Evolutionary conservation across 1,284 basidiomycete species (phyloP).

Genomic region (Polyporus tsugae): DNA sequence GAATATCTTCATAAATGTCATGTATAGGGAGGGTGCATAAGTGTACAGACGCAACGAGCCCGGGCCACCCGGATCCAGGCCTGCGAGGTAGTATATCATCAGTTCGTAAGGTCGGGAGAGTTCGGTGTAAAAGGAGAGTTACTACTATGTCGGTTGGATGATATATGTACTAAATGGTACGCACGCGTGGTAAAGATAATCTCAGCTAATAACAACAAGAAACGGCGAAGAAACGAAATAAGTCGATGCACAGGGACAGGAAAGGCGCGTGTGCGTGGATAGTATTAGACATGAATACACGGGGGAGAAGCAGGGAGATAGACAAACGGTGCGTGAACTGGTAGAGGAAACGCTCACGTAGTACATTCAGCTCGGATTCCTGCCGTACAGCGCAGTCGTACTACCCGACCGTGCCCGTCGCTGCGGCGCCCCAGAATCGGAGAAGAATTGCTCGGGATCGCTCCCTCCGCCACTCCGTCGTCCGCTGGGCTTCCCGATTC

Average conservation of each 20-base stretch:
- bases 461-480: constrained; percentile 56
- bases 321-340: constrained; percentile 3
- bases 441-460: constrained; percentile 32
- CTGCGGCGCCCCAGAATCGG: constrained; percentile 30
- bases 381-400: constrained; percentile 27
- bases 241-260: background rate
- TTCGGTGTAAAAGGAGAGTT: constrained; percentile 16
- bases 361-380: constrained; percentile 24
- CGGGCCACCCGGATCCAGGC: constrained; percentile 22
- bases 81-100: constrained; percentile 34
- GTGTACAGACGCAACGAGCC: constrained; percentile 28
- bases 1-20: constrained; percentile 35
- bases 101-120: constrained; percentile 33
- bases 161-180: background rate
- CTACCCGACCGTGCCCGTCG: constrained; percentile 38
- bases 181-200: constrained; percentile 14
- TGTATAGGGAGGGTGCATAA: constrained; percentile 31
- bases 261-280: background rate
- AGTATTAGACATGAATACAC: constrained; percentile 7
- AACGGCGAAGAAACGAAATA: constrained; percentile 3
- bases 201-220: constrained; percentile 24
- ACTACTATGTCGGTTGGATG: constrained; percentile 21
- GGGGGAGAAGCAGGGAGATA: constrained; percentile 5
- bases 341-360: background rate
- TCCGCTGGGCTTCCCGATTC: constrained; percentile 66